Base-by-base conservation (phyloP, 2,329 filamentous ascomycete genomes). In the Hypoxylon sp. region DNA sequence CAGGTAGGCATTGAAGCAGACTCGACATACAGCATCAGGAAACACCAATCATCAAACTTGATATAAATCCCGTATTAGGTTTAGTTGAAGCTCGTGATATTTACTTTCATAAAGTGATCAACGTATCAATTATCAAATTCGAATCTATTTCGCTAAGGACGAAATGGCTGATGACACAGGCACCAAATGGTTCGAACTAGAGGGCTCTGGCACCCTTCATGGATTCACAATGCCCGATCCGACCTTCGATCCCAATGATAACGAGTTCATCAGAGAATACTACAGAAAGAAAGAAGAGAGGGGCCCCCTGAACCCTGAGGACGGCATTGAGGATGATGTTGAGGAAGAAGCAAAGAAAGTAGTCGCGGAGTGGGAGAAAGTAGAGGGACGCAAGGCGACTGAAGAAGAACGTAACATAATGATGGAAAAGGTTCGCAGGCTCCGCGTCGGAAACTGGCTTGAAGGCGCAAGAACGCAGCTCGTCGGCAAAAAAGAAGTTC, bases 401-500 rank as follows among this genome's bases (percentile, higher is more conserved):
- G 46, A 61, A 0, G 63, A 69, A 7, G 61, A 74, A 25, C 65
- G 63, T 14, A 36, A 68, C 4, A 41, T 13, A 5, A 71, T 75
- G n/a, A 60, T 55, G 2, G 21, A 23, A 0, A 69, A 28, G 14
- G 65, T 69, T 1, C 63, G 62, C 11, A 17, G 48, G 7, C 19
- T 72, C 4, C 57, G 65, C 17, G 58, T 53, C 13, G 67, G 69
- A 1, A 60, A 45, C 2, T 76, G 72, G 73, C 63, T 75, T 9
- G 66, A 71, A 4, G 60, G 57, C 23, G 25, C 71, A 1, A 75
- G 72, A 23, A 3, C 32, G 3, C 4, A 65, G 14, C 59, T 74
- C 0, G 63, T 50, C 0, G 72, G 71, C 0, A 50, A 71, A 36
- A 51, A 57, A 1, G 11, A 45, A 1, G 71, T 73, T 3, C 72